Conservation (phyloP, 1,284 basidiomycete genomes). For the Trichosporon ovoides region DNA sequence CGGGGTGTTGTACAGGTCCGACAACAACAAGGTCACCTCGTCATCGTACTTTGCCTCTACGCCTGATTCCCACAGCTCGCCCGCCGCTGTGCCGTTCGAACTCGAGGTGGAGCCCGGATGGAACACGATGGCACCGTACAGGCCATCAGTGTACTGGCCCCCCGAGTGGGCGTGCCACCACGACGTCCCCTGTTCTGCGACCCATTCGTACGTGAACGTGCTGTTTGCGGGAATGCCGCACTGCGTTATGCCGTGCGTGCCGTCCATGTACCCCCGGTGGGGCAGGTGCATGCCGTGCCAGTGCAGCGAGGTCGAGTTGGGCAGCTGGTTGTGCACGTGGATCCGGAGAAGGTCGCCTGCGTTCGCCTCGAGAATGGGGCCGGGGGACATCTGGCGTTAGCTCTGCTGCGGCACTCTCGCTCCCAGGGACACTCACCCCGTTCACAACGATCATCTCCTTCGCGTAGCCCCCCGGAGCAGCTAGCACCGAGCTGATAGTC, state of each 20-base stretch:
- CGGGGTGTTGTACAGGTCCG: slow-evolving; percentile 33
- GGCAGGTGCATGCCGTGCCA: slow-evolving; percentile 52
- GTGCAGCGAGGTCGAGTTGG: slow-evolving; percentile 49
- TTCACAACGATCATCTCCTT: slow-evolving; percentile 54
- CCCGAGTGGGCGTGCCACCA: slow-evolving; percentile 48
- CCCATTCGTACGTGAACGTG: slow-evolving; percentile 53
- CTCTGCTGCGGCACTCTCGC: too few relatives aligned
- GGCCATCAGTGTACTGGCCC: slow-evolving; percentile 52
- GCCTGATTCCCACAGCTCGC: slow-evolving; percentile 26
- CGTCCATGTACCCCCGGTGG: slow-evolving; percentile 51
- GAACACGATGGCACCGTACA: slow-evolving; percentile 50
- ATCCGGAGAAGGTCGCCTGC: slow-evolving; percentile 52
- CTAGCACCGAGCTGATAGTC: too few relatives aligned
- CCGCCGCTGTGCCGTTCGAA: not conserved
- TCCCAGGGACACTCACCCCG: slow-evolving; percentile 32
- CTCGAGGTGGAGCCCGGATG: slow-evolving; percentile 23
- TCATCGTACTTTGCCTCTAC: slow-evolving; percentile 17
- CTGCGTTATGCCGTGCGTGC: slow-evolving; percentile 52
- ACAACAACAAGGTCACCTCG: slow-evolving; percentile 25
- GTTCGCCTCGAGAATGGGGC: slow-evolving; percentile 55
- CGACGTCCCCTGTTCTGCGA: slow-evolving; percentile 48
- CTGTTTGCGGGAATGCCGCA: slow-evolving; percentile 54
- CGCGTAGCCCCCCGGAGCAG: slow-evolving; percentile 48
- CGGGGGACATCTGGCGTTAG: slow-evolving; percentile 36
- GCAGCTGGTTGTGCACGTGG: slow-evolving; percentile 49